These are phyloP conservation scores for Jaenimonas drosophilae DNA, from an alignment of 208 protist species.

Conservation along the genomic window DNA sequence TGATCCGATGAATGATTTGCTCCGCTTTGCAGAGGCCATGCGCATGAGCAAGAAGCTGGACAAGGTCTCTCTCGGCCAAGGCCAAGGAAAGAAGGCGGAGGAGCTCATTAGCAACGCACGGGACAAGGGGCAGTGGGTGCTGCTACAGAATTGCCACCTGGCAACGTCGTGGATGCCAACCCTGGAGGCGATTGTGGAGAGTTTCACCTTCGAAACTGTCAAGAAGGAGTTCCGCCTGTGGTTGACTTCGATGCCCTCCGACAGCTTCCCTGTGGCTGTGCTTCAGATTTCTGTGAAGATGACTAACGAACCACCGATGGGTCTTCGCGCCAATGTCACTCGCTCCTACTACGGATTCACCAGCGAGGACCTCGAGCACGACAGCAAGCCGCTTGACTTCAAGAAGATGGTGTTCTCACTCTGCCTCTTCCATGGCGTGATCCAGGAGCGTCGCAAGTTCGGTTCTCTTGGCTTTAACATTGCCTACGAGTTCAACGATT, in stretches of 20 bases:
- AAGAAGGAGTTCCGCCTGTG: conserved; percentile 97
- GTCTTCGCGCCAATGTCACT: conserved; percentile 93
- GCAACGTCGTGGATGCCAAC: conserved; percentile 92
- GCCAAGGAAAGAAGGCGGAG: conserved; percentile 92
- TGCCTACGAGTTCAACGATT: conserved; percentile 95
- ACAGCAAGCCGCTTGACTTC: conserved; percentile 77
- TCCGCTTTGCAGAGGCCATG: conserved; percentile 94
- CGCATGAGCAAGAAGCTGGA: conserved; percentile 90
- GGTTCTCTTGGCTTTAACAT: conserved; percentile 96
- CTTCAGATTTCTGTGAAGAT: conserved; percentile 98
- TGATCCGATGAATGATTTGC: conserved; percentile 92
- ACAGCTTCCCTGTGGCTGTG: conserved; percentile 96
- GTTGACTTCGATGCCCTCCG: conserved; percentile 96
- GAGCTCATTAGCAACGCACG: conserved; percentile 79
- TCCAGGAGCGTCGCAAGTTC: conserved; percentile 93
- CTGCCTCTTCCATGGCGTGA: conserved; percentile 92
- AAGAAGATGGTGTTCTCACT: conserved; percentile 90
- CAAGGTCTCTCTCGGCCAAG: conserved; percentile 95
- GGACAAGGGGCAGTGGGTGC: conserved; percentile 91
- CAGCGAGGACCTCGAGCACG: conserved; percentile 79
- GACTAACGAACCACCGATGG: conserved; percentile 98
- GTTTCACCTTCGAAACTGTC: conserved; percentile 88
- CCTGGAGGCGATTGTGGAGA: conserved; percentile 92
- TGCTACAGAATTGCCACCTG: conserved; percentile 97
- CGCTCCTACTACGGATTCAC: conserved; percentile 90